Evolutionary conservation across 352 stramenopile genomes (phyloP), one percentile per base, ranked within the genome.

Genomic region (Globisporangium acanthophoron): DNA sequence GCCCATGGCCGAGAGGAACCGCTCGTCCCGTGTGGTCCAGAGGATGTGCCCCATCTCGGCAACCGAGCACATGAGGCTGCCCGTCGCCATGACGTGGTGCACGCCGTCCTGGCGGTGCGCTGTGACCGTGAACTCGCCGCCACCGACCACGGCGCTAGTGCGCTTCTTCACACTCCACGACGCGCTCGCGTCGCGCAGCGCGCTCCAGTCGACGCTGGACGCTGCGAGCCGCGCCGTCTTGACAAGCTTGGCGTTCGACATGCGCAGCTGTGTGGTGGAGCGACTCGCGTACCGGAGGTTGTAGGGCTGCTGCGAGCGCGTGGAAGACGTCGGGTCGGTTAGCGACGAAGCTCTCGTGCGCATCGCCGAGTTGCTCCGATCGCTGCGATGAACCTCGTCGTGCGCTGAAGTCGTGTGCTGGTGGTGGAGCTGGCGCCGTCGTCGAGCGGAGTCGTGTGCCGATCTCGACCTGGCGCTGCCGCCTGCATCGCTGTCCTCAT

Each of bases 51-150:
- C 52, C 21, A 80, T 53, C 29, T 69, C 63, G 3, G 46, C 67
- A 65, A 48, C 60, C 61, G 54, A 81, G 68, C 62, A 81, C 66
- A 5, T 64, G 53, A 35, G 61, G 67, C 33, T 71, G 59, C 61
- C 56, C 5, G 51, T 48, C 5, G 55, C 50, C 33, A 60, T 41
- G 12, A 58, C 31, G 44, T 59, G 48, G 16, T 66, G 60, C 20
- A 46, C 61, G 55, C 48, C 27, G 9, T 48, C 33, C 1, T 64
- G 62, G 12, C 66, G 52, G 20, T 58, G 57, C 27, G 64, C 37
- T 6, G 50, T 21, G 24, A 71, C 43, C 0, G 27, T 58, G 54
- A 64, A 67, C 37, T 46, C 56, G n/a, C 24, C 56, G 27, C 37
- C 54, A 4, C n/a, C 48, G 48, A 66, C 58, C 29, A 52, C 52